Conservation (phyloP, 352 stramenopile genomes). For the Globisporangium solare region DNA sequence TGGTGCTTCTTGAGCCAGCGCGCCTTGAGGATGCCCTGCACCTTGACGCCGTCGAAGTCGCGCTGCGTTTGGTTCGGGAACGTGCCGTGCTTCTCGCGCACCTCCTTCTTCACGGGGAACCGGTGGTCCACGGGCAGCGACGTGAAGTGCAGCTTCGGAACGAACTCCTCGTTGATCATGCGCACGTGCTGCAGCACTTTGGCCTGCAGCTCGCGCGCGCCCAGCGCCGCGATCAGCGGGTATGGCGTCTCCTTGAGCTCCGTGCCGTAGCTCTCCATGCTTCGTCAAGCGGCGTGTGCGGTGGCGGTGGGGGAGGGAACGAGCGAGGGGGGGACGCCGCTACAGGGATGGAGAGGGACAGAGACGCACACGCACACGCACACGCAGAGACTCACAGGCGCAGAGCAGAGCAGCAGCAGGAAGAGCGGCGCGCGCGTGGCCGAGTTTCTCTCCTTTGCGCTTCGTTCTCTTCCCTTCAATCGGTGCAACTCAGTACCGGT, state of each 20-base stretch:
- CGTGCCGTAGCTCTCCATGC: conserved; percentile 80
- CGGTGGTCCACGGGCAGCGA: conserved; percentile 69
- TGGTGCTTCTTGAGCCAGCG: conserved; percentile 88
- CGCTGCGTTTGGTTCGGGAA: conserved; percentile 82
- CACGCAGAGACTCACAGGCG: too few species aligned
- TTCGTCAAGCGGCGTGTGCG: not conserved
- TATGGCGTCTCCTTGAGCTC: conserved; percentile 88
- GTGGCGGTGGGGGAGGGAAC: too few species aligned
- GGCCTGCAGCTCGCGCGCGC: conserved; percentile 66
- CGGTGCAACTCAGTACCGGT: too few species aligned
- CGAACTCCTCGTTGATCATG: conserved; percentile 77
- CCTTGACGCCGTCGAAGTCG: conserved; percentile 70
- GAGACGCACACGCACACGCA: too few species aligned
- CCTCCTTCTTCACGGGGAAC: conserved; percentile 80
- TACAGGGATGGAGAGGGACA: not conserved
- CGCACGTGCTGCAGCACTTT: conserved; percentile 67
- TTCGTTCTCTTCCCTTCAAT: too few species aligned
- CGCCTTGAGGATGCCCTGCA: conserved; percentile 71
- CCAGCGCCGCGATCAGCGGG: conserved; percentile 76
- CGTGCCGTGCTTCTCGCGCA: conserved; percentile 79
- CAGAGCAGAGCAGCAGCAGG: too few species aligned
- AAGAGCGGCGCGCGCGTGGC: too few species aligned
- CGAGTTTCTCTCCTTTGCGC: too few species aligned
- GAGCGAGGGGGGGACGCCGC: too few species aligned
- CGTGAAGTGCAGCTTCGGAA: conserved; percentile 73